Conservation (phyloP, 768 basidiomycete species). For the Russula ochroleuca region DNA sequence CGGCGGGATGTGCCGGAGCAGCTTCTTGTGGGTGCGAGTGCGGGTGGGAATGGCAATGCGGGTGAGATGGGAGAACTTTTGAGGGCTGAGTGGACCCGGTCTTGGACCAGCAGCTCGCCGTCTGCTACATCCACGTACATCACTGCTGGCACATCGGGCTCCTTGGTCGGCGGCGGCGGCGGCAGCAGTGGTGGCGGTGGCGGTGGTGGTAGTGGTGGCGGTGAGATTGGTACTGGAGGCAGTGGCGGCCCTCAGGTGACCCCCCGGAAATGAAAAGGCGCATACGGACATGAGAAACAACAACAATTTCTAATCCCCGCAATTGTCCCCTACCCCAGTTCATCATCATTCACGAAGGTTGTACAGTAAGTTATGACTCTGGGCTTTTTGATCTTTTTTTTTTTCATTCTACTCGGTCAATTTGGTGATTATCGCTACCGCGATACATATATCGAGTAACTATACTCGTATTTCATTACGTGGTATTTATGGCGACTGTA, state of each 20-base stretch:
- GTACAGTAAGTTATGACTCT: background rate
- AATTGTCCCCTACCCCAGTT: background rate
- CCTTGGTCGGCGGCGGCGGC: background rate
- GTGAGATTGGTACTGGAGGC: background rate
- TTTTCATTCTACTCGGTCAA: too few species aligned
- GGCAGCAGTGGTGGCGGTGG: too few species aligned
- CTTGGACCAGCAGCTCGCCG: slow-evolving; percentile 8
- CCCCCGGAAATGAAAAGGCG: too few species aligned
- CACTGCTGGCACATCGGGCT: slow-evolving; percentile 6
- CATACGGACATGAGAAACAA: too few species aligned
- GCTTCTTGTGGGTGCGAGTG: background rate
- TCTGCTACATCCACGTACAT: slow-evolving; percentile 12
- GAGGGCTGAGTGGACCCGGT: slow-evolving; percentile 5
- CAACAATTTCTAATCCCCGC: background rate
- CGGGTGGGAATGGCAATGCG: background rate
- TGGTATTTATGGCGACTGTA: too few species aligned
- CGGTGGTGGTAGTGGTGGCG: background rate
- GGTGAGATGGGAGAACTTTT: slow-evolving; percentile 18
- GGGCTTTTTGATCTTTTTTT: too few species aligned
- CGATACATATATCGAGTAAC: too few species aligned
- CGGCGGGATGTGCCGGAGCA: background rate
- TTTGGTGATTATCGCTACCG: too few species aligned
- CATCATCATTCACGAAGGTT: too few species aligned
- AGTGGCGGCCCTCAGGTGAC: background rate
- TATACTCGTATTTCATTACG: too few species aligned